A percentile compares a stretch with the other conserved stretches of the same genome.
phyloP scores from a whole-genome alignment of 352 stramenopile species.

The Plasmopara halstedii region DNA sequence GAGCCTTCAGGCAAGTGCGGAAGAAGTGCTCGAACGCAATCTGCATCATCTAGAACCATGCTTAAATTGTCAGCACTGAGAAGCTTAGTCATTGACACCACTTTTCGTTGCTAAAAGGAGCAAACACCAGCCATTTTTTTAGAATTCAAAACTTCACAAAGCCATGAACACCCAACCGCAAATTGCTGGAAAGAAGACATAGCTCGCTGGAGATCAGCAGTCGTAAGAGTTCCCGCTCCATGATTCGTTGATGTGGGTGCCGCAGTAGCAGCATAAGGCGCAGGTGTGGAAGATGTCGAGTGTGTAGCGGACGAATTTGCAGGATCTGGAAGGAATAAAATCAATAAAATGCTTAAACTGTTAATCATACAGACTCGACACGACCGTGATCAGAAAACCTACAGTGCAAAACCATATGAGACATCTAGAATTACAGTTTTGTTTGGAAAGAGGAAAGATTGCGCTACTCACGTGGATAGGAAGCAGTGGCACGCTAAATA shows the following conservation, averaged over 20 bases:
- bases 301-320: background rate
- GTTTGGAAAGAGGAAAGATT: background rate
- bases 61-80: conserved; percentile 49
- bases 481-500: conserved; percentile 8
- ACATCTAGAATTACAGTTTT: background rate
- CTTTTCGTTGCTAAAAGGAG: conserved; percentile 43
- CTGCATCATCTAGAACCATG: conserved; percentile 57
- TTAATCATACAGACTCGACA: conserved; percentile 2
- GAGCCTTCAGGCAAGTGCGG: conserved; percentile 71
- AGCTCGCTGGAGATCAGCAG: conserved; percentile 77
- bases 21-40: conserved; percentile 44
- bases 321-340: conserved; percentile 2
- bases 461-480: conserved; percentile 20
- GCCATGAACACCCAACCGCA: conserved; percentile 19
- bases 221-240: conserved; percentile 42
- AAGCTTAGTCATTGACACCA: conserved; percentile 54
- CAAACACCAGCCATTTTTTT: background rate
- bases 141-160: background rate
- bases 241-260: conserved; percentile 7
- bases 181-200: conserved; percentile 77
- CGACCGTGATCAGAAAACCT: conserved; percentile 12
- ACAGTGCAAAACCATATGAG: conserved; percentile 10
- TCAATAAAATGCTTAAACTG: background rate
- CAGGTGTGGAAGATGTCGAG: conserved; percentile 3
- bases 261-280: conserved; percentile 6